These are phyloP conservation scores for Talaromyces wortmannii DNA, from an alignment of 495 filamentous ascomycete genomes.

Conservation along the genomic window DNA sequence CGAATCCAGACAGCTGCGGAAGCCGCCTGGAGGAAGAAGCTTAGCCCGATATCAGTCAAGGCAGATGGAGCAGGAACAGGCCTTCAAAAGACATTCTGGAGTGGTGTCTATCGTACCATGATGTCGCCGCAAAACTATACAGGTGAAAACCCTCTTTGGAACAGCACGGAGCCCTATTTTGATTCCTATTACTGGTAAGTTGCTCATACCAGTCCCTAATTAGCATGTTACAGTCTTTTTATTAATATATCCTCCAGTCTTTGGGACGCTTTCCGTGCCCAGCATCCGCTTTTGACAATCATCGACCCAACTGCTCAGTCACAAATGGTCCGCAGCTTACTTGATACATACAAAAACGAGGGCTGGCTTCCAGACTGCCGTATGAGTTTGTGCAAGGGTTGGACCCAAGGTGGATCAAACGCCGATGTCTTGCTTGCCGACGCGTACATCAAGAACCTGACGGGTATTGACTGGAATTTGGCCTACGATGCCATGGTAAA, in stretches of 20 bases:
- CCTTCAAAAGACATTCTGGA: slow-evolving; percentile 48
- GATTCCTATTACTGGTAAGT: slow-evolving; percentile 33
- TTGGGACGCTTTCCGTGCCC: background rate
- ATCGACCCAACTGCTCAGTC: slow-evolving; percentile 48
- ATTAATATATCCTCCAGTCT: slow-evolving; percentile 13
- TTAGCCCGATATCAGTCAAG: slow-evolving; percentile 44
- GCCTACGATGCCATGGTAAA: slow-evolving; percentile 48
- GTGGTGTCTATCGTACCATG: slow-evolving; percentile 56
- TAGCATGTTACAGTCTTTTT: background rate
- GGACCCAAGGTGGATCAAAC: slow-evolving; percentile 61
- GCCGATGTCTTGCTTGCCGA: slow-evolving; percentile 28
- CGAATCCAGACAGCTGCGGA: slow-evolving; percentile 32
- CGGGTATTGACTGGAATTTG: slow-evolving; percentile 36
- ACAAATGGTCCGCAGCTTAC: slow-evolving; percentile 50
- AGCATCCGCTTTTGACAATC: slow-evolving; percentile 49
- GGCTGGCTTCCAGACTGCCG: slow-evolving; percentile 44
- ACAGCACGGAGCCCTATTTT: slow-evolving; percentile 55
- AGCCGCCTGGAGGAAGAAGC: slow-evolving; percentile 47
- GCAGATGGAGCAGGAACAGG: slow-evolving; percentile 36
- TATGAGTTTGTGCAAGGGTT: slow-evolving; percentile 51
- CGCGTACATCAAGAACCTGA: slow-evolving; percentile 21
- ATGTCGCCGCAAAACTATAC: slow-evolving; percentile 63
- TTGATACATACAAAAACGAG: background rate
- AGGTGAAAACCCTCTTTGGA: slow-evolving; percentile 58
- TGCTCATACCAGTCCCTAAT: background rate